Evolutionary conservation across 495 filamentous ascomycete genomes (phyloP).

Genomic region (Neurospora sp.): DNA sequence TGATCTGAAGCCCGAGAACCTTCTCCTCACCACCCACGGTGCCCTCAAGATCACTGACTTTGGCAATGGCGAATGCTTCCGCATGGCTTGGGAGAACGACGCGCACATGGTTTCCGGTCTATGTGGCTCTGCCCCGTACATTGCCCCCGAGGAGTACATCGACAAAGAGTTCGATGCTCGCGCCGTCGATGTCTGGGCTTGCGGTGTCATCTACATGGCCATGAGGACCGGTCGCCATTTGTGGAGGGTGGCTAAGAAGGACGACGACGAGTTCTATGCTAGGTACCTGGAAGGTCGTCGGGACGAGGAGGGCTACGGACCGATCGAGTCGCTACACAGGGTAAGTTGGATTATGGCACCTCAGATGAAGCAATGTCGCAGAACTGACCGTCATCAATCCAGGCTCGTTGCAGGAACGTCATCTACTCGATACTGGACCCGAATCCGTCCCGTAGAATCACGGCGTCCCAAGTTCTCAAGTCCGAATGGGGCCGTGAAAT

Average conservation of each 20-base stretch:
- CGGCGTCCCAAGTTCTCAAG: constrained; percentile 89
- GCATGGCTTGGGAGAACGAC: constrained; percentile 98
- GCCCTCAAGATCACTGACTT: constrained; percentile 99
- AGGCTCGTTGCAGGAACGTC: constrained; percentile 96
- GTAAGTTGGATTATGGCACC: constrained; percentile 47
- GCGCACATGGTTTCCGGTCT: constrained; percentile 96
- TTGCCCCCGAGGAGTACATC: constrained; percentile 91
- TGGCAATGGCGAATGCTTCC: constrained; percentile 98
- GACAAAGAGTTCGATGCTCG: constrained; percentile 94
- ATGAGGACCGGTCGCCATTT: constrained; percentile 95
- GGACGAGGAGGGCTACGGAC: constrained; percentile 89
- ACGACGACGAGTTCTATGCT: constrained; percentile 94
- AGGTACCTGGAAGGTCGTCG: constrained; percentile 85
- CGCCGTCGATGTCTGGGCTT: constrained; percentile 96
- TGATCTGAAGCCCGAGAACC: constrained; percentile 94
- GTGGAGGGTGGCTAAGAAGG: constrained; percentile 90
- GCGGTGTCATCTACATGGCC: constrained; percentile 98
- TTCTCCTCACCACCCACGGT: constrained; percentile 85
- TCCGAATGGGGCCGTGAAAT: constrained; percentile 98
- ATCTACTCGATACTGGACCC: constrained; percentile 98
- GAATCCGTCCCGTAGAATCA: constrained; percentile 86
- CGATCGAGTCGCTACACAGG: constrained; percentile 90
- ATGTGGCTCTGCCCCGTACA: constrained; percentile 94
- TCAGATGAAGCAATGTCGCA: constrained; percentile 4
- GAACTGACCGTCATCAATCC: constrained; percentile 11